These are phyloP conservation scores for Rosa rugosa DNA, from an alignment of 306 rosid species.

Conservation along the genomic window DNA sequence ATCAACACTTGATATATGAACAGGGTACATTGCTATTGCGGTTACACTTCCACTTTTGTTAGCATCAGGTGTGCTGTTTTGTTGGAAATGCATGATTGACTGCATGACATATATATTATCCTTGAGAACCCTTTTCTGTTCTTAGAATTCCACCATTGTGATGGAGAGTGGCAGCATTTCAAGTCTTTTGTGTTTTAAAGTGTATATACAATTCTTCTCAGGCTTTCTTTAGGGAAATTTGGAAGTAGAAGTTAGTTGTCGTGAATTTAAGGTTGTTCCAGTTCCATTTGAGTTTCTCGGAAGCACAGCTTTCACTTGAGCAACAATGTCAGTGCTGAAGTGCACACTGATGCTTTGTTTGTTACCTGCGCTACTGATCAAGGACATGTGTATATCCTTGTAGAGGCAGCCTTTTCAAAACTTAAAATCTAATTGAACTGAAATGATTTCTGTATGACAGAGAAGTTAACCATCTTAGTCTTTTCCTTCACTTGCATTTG, in stretches of 20 bases:
- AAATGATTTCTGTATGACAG: not conserved
- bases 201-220: not conserved
- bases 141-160: not conserved
- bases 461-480: not conserved
- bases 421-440: not conserved
- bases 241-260: not conserved
- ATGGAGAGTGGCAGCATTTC: not conserved
- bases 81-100: not conserved
- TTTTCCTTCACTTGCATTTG: not conserved
- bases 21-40: not conserved
- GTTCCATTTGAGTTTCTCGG: not conserved
- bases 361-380: not conserved
- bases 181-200: not conserved
- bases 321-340: not conserved
- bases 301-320: not conserved
- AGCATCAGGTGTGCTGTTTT: not conserved
- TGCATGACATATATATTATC: not conserved
- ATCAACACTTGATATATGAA: not conserved
- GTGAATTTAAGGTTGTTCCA: not conserved
- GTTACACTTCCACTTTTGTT: not conserved
- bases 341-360: not conserved
- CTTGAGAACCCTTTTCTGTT: not conserved
- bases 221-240: constrained; percentile 10
- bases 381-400: not conserved
- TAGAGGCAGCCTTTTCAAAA: not conserved